phyloP scores from a whole-genome alignment of 495 filamentous ascomycete species.

The Achaetomiella virescens region DNA sequence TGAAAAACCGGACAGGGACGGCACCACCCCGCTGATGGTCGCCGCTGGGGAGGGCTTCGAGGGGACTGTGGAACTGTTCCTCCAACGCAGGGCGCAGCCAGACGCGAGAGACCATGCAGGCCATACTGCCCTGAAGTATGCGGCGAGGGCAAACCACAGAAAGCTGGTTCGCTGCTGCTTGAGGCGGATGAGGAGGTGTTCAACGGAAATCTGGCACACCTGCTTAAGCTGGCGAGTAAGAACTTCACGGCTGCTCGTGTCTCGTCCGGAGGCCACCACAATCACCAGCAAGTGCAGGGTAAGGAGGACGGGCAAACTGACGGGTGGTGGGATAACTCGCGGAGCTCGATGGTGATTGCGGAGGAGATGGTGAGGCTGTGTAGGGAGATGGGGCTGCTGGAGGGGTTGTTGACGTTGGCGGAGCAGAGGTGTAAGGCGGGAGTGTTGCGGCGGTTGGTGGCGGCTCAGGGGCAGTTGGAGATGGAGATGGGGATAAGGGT shows the following conservation, averaged over 20 bases:
- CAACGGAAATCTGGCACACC: constrained; percentile 2
- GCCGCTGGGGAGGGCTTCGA: constrained; percentile 15
- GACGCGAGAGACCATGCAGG: constrained; percentile 8
- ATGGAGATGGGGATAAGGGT: neutral
- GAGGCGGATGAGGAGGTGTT: constrained; percentile 8
- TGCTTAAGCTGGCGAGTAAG: constrained; percentile 15
- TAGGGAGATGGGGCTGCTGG: constrained; percentile 8
- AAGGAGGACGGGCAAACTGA: neutral
- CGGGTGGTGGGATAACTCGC: neutral
- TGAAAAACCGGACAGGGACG: constrained; percentile 4
- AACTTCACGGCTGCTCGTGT: constrained; percentile 4
- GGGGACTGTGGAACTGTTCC: constrained; percentile 1
- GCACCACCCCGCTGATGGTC: constrained; percentile 21
- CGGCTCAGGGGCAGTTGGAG: neutral
- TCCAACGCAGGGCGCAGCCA: constrained; percentile 7
- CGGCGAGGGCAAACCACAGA: neutral
- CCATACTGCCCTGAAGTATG: constrained; percentile 21
- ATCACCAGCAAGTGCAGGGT: neutral
- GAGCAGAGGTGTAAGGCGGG: neutral
- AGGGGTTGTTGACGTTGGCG: constrained; percentile 6
- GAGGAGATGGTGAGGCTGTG: constrained; percentile 15
- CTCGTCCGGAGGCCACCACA: neutral
- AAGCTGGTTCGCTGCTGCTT: constrained; percentile 14
- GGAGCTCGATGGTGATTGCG: neutral
- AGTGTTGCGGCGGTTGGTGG: constrained; percentile 3